A percentile compares a stretch with the other conserved stretches of the same genome.
phyloP scores from a whole-genome alignment of 140 eudicot genomes.

The Senecio squalidus region DNA sequence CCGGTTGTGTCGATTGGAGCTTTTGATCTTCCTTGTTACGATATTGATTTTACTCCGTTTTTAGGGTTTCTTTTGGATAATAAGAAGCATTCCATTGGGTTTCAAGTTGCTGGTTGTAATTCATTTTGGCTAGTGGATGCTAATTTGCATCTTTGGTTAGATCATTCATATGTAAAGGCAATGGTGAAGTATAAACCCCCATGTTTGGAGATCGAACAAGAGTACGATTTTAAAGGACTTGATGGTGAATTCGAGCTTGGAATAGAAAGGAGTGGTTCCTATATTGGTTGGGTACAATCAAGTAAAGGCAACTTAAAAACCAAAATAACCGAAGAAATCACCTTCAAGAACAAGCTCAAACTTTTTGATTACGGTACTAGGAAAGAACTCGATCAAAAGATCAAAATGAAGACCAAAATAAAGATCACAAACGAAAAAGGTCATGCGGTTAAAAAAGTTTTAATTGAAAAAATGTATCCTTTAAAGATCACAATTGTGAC shows the following conservation, averaged over 20 bases:
- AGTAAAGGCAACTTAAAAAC: conserved; percentile 46
- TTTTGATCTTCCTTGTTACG: conserved; percentile 69
- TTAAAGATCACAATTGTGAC: conserved; percentile 19
- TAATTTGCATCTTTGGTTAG: conserved; percentile 73
- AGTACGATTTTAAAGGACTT: conserved; percentile 25
- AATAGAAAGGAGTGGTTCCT: conserved; percentile 28
- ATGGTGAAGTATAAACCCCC: conserved; percentile 21
- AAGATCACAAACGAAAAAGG: conserved; percentile 13
- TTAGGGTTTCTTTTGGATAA: conserved; percentile 53
- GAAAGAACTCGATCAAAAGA: conserved; percentile 39
- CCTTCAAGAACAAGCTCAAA: conserved; percentile 39
- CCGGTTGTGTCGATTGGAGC: conserved; percentile 81
- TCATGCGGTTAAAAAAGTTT: conserved; percentile 1
- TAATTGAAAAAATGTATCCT: conserved; percentile 33
- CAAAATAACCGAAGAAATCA: conserved; percentile 13
- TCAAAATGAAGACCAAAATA: conserved; percentile 30
- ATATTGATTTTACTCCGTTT: conserved; percentile 60
- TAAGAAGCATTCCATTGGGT: conserved; percentile 35
- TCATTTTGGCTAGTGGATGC: conserved; percentile 71
- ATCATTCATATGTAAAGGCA: conserved; percentile 26
- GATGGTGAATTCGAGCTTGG: conserved; percentile 53
- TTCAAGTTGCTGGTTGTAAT: conserved; percentile 43
- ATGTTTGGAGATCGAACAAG: conserved; percentile 9
- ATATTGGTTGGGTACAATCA: conserved; percentile 52
- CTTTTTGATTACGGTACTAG: conserved; percentile 30